Conservation (phyloP, 306 rosid genomes). For the Malus orientalis region DNA sequence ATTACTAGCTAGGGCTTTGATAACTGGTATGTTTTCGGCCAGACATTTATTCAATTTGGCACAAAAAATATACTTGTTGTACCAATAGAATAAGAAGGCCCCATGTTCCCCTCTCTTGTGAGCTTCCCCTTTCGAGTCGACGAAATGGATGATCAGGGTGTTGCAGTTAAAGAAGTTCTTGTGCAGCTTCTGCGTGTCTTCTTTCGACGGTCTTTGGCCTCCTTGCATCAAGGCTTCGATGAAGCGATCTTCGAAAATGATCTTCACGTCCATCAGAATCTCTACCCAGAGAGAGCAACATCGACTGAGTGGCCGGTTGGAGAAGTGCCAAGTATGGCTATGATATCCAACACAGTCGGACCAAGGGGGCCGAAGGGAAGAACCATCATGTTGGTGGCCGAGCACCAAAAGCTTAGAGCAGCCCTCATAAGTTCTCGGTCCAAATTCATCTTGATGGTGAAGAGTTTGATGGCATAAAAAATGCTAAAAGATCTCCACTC, state of each 20-base stretch:
- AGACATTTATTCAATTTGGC: too few relatives aligned
- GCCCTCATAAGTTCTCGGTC: fast-evolving
- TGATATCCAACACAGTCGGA: fast-evolving
- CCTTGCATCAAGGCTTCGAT: fast-evolving
- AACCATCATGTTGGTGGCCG: too few relatives aligned
- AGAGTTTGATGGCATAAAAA: too few relatives aligned
- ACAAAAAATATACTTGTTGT: too few relatives aligned
- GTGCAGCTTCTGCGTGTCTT: fast-evolving
- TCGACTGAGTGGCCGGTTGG: fast-evolving
- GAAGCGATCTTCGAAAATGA: fast-evolving
- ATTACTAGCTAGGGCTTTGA: fast-evolving
- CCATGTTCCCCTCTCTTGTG: fast-evolving
- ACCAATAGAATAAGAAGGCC: too few relatives aligned
- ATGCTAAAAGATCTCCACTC: too few relatives aligned
- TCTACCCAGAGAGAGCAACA: fast-evolving
- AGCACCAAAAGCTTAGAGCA: too few relatives aligned
- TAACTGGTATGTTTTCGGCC: fast-evolving
- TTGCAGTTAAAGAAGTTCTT: too few relatives aligned
- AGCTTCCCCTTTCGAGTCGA: fast-evolving
- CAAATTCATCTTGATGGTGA: too few relatives aligned
- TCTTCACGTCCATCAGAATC: too few relatives aligned
- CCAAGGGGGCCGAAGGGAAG: fast-evolving
- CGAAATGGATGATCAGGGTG: too few relatives aligned
- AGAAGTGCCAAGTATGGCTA: too few relatives aligned
- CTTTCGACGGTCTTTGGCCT: fast-evolving